Conservation (phyloP, 129 eudicot genomes). For the Silybum marianum region DNA sequence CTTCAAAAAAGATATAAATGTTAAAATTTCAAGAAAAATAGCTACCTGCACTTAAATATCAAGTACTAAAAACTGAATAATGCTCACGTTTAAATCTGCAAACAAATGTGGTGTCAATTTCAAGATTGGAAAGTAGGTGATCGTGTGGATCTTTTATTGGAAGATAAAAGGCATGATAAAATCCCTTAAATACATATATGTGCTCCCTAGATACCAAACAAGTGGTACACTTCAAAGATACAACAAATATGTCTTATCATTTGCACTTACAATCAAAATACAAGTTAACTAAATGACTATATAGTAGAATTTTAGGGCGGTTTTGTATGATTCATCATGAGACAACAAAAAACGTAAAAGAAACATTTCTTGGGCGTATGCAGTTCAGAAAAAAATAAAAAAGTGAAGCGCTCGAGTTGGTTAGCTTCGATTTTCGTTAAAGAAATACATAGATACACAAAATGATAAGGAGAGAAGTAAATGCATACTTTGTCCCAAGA, state of each 20-base stretch:
- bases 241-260: neutral
- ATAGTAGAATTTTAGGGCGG: neutral
- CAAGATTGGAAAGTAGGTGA: neutral
- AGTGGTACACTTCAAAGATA: neutral
- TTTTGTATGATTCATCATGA: neutral
- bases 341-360: neutral
- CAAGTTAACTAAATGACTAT: neutral
- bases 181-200: neutral
- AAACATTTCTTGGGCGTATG: neutral
- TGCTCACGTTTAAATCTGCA: neutral
- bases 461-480: neutral
- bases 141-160: neutral
- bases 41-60: neutral
- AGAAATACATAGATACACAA: neutral
- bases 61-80: slow-evolving; percentile 1
- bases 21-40: neutral
- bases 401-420: neutral
- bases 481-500: slow-evolving; percentile 86
- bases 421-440: neutral
- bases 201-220: neutral
- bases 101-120: neutral
- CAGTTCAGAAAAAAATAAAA: neutral
- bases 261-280: neutral
- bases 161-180: neutral
- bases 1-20: neutral